Percentiles rank a stretch among this genome's conserved stretches.
Conservation (phyloP, 169 alveolate species). For the Cryptosporidium baileyi region DNA sequence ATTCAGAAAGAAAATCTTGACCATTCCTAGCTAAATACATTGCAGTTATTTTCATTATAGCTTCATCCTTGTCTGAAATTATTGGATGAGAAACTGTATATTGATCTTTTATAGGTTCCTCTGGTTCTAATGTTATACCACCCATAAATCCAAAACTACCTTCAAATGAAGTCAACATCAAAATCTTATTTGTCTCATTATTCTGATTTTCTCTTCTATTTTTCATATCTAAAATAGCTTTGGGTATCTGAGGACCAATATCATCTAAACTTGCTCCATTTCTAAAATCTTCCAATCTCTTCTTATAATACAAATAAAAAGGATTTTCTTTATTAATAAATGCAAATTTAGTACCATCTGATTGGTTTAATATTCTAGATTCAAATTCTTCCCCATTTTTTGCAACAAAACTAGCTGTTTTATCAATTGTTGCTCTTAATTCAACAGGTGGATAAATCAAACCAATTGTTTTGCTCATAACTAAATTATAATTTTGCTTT, state of each 20-base stretch:
- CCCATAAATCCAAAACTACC: conserved; percentile 72
- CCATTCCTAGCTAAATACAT: conserved; percentile 97
- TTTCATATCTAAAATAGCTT: conserved; percentile 76
- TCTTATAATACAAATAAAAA: conserved; percentile 82
- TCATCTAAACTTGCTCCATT: conserved; percentile 76
- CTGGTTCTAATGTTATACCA: conserved; percentile 72
- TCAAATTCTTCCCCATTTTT: conserved; percentile 89
- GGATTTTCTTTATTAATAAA: conserved; percentile 85
- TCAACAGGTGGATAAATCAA: conserved; percentile 88
- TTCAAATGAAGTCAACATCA: conserved; percentile 42
- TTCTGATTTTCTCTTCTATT: conserved; percentile 72
- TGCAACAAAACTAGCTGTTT: conserved; percentile 90
- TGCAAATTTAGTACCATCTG: conserved; percentile 76
- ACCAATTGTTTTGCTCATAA: conserved; percentile 11
- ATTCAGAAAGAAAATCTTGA: conserved; percentile 90
- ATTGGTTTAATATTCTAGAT: conserved; percentile 81
- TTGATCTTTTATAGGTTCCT: conserved; percentile 73
- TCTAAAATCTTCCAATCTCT: conserved; percentile 80
- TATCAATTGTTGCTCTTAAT: conserved; percentile 85
- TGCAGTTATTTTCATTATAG: conserved; percentile 93
- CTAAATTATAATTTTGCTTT: no score
- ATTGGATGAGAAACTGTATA: conserved; percentile 79
- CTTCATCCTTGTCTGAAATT: conserved; percentile 84
- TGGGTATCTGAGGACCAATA: conserved; percentile 74
- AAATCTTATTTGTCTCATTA: conserved; percentile 57